Conservation (phyloP, 1,284 basidiomycete species). For the Ganoderma sinense region DNA sequence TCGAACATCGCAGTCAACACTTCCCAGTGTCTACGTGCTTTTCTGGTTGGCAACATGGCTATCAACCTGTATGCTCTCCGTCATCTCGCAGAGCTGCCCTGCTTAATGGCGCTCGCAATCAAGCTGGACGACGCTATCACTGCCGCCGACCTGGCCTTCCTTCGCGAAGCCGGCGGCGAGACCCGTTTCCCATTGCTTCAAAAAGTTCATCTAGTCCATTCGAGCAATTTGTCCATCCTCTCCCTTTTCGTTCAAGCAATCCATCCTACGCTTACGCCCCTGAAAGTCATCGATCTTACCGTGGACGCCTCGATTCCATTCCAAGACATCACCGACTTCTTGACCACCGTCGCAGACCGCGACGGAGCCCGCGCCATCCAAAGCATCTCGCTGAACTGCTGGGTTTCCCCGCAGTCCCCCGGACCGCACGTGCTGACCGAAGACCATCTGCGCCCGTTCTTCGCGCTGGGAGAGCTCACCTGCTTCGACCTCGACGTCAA, state of each 20-base stretch:
- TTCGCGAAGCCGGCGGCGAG: neutral
- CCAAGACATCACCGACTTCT: neutral
- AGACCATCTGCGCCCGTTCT: neutral
- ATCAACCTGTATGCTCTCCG: neutral
- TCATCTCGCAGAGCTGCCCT: neutral
- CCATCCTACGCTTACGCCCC: neutral
- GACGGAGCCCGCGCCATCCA: neutral
- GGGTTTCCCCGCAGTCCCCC: neutral
- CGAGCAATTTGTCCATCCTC: neutral
- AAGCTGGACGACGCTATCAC: neutral
- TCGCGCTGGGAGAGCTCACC: neutral
- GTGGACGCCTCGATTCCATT: neutral
- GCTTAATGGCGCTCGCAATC: neutral
- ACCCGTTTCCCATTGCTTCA: neutral
- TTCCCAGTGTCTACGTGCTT: neutral
- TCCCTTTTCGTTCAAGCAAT: neutral
- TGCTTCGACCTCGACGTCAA: neutral
- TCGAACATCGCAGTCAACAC: neutral
- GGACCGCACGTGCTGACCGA: neutral
- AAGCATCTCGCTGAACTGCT: neutral
- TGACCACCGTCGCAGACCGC: neutral
- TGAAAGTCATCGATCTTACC: neutral
- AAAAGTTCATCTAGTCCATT: neutral
- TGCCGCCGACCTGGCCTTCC: neutral
- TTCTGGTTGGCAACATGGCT: neutral